Percentiles rank a stretch among this genome's conserved stretches.
These are phyloP conservation scores for Arabis alpina DNA, from an alignment of 345 rosid species.

Conservation along the genomic window DNA sequence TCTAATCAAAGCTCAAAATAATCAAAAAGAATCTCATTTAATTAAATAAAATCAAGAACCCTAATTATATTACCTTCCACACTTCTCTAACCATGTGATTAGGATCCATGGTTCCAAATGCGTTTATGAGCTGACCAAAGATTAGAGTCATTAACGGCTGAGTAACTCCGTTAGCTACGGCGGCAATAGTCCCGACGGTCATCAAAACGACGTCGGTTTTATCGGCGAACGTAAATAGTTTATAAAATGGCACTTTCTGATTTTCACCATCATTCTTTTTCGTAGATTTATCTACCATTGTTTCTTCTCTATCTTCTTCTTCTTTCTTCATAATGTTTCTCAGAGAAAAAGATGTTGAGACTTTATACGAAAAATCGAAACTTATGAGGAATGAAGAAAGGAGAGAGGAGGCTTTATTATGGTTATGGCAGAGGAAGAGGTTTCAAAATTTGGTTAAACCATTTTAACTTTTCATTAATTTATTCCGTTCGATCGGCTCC, in stretches of 20 bases:
- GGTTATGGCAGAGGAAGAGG: slow-evolving; percentile 7
- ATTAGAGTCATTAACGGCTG: slow-evolving; percentile 82
- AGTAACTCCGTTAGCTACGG: slow-evolving; percentile 69
- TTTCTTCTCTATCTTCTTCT: slow-evolving; percentile 31
- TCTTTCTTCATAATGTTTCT: slow-evolving; percentile 28
- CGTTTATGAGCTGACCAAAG: slow-evolving; percentile 64
- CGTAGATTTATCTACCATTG: slow-evolving; percentile 8
- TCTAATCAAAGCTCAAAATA: slow-evolving; percentile 9
- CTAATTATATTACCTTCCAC: slow-evolving; percentile 50
- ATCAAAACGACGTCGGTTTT: slow-evolving; percentile 60
- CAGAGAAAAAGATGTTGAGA: neutral
- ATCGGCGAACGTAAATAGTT: slow-evolving; percentile 84
- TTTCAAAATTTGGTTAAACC: slow-evolving; percentile 13
- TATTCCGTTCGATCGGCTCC: too few relatives aligned
- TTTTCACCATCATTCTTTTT: slow-evolving; percentile 50
- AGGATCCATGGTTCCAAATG: slow-evolving; percentile 55
- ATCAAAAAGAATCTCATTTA: neutral
- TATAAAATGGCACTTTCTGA: slow-evolving; percentile 66
- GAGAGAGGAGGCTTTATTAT: slow-evolving; percentile 20
- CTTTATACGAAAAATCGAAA: slow-evolving; percentile 18
- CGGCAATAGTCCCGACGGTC: slow-evolving; percentile 72
- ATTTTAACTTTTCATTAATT: too few relatives aligned
- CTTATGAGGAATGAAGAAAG: slow-evolving; percentile 5
- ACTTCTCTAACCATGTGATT: slow-evolving; percentile 52
- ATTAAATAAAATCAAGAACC: neutral